A percentile compares a stretch with the other conserved stretches of the same genome.
Evolutionary conservation across 768 basidiomycete genomes (phyloP).

Genomic region (Naganishia kalamii): DNA sequence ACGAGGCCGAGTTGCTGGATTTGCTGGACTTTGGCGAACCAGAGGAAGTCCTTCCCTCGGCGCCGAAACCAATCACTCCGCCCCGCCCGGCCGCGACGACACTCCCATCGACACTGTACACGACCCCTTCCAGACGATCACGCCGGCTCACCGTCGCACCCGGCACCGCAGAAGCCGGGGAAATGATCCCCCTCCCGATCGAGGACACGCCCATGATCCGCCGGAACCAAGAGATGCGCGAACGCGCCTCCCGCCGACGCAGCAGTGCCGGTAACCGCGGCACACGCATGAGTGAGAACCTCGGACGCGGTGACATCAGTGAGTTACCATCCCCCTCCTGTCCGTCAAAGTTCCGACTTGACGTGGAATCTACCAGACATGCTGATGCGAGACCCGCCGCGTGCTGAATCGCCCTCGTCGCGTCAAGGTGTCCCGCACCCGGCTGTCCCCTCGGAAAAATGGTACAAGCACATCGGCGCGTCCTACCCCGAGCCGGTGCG

Average conservation of each 20-base stretch:
- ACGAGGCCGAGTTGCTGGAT: background rate
- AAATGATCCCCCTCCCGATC: conserved; percentile 36
- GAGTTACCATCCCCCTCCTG: conserved; percentile 15
- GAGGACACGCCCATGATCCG: conserved; percentile 42
- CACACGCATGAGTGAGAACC: conserved; percentile 39
- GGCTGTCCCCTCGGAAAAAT: conserved; percentile 31
- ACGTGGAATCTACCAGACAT: background rate
- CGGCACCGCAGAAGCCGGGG: conserved; percentile 28
- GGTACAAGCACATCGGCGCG: conserved; percentile 40
- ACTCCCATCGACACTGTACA: conserved; percentile 25
- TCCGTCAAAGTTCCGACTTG: background rate
- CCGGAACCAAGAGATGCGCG: conserved; percentile 40
- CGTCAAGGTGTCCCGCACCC: conserved; percentile 39
- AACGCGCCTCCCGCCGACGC: conserved; percentile 34
- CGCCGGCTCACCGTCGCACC: conserved; percentile 18
- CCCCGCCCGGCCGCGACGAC: conserved; percentile 27
- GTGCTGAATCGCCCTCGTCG: conserved; percentile 16
- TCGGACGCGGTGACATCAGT: conserved; percentile 44
- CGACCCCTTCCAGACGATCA: conserved; percentile 11
- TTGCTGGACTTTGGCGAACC: conserved; percentile 8
- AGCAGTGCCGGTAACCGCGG: conserved; percentile 38
- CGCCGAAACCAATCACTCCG: conserved; percentile 26
- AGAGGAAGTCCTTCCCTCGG: conserved; percentile 3
- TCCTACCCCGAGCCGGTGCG: conserved; percentile 40
- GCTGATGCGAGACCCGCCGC: conserved; percentile 10